Percentiles rank a stretch among this genome's conserved stretches.
phyloP scores from a whole-genome alignment of 306 rosid species.

The Vigna hirtella region DNA sequence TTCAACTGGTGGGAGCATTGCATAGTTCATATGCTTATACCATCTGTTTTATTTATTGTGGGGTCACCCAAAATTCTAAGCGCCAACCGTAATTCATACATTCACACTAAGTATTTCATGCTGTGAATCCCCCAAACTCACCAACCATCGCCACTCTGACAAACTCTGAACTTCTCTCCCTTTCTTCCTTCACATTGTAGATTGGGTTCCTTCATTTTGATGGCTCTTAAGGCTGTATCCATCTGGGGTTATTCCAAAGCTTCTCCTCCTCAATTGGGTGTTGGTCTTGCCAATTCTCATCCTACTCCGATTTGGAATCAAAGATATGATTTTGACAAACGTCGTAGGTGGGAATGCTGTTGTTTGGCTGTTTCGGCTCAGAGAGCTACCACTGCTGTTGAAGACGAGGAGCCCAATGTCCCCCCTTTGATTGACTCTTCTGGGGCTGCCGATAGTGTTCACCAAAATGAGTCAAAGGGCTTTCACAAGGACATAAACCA shows the following conservation, averaged over 20 bases:
- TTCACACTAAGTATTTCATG: constrained; percentile 31
- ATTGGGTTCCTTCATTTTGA: constrained; percentile 48
- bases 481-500: constrained; percentile 70
- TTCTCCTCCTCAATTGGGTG: constrained; percentile 44
- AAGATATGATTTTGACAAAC: constrained; percentile 49
- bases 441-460: constrained; percentile 37
- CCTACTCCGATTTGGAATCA: constrained; percentile 45
- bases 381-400: constrained; percentile 72
- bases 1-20: not conserved
- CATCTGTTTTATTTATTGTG: constrained; percentile 35
- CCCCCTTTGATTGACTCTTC: constrained; percentile 50
- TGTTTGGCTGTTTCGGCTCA: constrained; percentile 56
- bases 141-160: constrained; percentile 50
- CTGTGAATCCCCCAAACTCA: constrained; percentile 56
- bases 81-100: constrained; percentile 40
- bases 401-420: constrained; percentile 61
- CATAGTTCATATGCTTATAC: not conserved
- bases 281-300: constrained; percentile 43
- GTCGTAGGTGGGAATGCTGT: constrained; percentile 63
- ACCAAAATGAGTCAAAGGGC: constrained; percentile 45
- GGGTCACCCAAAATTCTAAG: constrained; percentile 44
- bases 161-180: constrained; percentile 41
- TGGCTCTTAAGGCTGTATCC: constrained; percentile 66
- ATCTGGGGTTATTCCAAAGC: constrained; percentile 50
- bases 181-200: constrained; percentile 33